Conservation (phyloP, 176 grass and related monocot genomes). For the Zoysia japonica region DNA sequence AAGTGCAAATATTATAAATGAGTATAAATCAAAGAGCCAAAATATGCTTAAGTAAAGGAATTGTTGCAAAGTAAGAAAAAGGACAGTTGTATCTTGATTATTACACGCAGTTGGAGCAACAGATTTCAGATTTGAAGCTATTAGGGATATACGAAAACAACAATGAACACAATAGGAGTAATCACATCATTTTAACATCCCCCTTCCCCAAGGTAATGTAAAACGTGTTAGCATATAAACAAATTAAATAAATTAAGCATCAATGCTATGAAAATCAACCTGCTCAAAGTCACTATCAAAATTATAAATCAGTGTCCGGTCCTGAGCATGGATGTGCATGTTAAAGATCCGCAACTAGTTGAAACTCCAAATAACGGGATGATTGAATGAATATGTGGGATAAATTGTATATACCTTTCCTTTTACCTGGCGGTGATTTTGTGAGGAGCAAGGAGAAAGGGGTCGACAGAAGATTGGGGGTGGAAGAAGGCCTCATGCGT, state of each 20-base stretch:
- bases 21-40: neutral
- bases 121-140: neutral
- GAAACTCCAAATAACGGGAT: no score
- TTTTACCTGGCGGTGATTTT: no score
- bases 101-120: neutral
- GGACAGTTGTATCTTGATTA: neutral
- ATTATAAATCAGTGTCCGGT: no score
- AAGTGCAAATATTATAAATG: neutral
- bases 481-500: slow-evolving; percentile 9
- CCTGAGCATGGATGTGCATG: no score
- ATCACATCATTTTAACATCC: neutral
- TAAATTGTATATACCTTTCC: no score
- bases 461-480: neutral
- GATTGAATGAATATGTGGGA: no score
- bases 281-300: neutral
- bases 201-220: neutral
- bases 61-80: neutral
- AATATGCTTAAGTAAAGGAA: neutral
- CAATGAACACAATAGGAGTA: neutral
- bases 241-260: neutral
- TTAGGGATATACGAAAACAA: neutral
- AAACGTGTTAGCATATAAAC: neutral
- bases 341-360: no score
- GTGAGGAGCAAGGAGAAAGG: slow-evolving; percentile 42
- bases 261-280: neutral